Conservation (phyloP, 1,139 yeast species). For the Sugiyamaella pinicola region DNA sequence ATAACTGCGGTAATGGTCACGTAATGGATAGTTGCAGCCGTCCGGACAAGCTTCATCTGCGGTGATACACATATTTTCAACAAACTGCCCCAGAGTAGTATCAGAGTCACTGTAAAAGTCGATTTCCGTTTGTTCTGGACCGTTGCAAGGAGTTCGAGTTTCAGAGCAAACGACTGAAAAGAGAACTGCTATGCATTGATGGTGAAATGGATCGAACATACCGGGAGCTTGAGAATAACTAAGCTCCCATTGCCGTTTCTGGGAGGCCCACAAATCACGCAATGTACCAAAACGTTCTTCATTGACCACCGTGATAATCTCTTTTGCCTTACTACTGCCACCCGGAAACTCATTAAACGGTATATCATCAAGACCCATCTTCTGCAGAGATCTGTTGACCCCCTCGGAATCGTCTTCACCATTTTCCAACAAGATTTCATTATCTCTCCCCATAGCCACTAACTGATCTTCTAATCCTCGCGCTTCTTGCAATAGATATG, state of each 20-base stretch:
- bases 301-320: conserved; percentile 28
- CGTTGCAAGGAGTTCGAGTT: conserved; percentile 89
- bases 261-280: conserved; percentile 38
- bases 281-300: conserved; percentile 32
- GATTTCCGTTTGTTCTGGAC: conserved; percentile 79
- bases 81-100: conserved; percentile 82
- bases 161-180: conserved; percentile 82
- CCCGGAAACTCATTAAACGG: conserved; percentile 33
- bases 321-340: conserved; percentile 29
- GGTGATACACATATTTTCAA: conserved; percentile 78
- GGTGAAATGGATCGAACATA: conserved; percentile 65
- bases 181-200: conserved; percentile 74
- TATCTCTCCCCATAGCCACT: conserved; percentile 42
- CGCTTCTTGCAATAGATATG: conserved; percentile 59
- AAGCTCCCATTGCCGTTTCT: conserved; percentile 63
- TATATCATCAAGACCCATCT: conserved; percentile 25
- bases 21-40: conserved; percentile 70
- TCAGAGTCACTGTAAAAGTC: conserved; percentile 93
- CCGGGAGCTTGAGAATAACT: conserved; percentile 52
- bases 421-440: conserved; percentile 29
- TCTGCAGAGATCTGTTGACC: conserved; percentile 21
- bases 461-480: conserved; percentile 56
- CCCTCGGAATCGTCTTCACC: conserved; percentile 22
- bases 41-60: conserved; percentile 71
- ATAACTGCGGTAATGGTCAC: conserved; percentile 82